Percentiles rank a stretch among this genome's conserved stretches.
These are phyloP conservation scores for Ligustrum vulgare DNA, from an alignment of 257 asterid genomes.

Conservation along the genomic window DNA sequence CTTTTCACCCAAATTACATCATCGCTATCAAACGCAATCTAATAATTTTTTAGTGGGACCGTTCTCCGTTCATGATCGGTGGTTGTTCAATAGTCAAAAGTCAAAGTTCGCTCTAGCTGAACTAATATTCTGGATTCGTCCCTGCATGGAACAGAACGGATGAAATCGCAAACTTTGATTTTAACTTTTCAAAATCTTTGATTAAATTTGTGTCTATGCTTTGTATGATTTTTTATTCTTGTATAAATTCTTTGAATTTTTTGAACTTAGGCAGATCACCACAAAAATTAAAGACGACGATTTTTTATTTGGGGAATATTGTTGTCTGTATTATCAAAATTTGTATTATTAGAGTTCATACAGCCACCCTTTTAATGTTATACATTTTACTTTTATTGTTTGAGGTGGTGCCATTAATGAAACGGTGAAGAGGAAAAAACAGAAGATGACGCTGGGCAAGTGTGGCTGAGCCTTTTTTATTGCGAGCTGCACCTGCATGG, in stretches of 20 bases:
- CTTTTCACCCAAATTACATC: no score
- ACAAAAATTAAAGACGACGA: conserved; percentile 36
- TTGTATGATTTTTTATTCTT: conserved; percentile 26
- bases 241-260: conserved; percentile 28
- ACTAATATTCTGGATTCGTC: no score
- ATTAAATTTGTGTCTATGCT: no score
- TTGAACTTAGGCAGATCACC: conserved; percentile 19
- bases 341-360: not conserved
- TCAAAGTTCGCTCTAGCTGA: no score
- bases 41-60: no score
- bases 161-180: no score
- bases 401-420: conserved; percentile 41
- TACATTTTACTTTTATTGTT: conserved; percentile 6
- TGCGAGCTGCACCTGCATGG: conserved; percentile 42
- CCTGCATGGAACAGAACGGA: no score
- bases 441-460: conserved; percentile 28
- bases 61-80: no score
- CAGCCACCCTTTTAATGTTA: not conserved
- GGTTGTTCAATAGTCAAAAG: no score
- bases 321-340: conserved; percentile 42
- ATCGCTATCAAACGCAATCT: no score
- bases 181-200: no score
- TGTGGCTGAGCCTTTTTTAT: conserved; percentile 20
- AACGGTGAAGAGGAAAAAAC: conserved; percentile 15
- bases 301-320: conserved; percentile 36